Base-by-base conservation (phyloP, 768 basidiomycete genomes). In the Calocybe gangraenosa region DNA sequence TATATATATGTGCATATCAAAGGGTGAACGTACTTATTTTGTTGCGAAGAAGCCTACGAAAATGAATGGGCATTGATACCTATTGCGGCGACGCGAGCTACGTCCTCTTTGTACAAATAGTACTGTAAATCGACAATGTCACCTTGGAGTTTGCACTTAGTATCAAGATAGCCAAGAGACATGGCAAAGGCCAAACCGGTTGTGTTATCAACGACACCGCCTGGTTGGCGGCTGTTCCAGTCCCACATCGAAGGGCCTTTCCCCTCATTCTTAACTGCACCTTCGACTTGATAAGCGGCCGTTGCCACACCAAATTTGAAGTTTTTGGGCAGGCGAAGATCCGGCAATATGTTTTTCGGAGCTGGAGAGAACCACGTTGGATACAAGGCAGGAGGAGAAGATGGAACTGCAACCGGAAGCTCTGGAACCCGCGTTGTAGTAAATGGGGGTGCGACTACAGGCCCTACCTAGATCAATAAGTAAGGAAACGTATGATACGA, bases 281-380 rank as follows among this genome's bases (percentile, higher is more conserved):
- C 76, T 62, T 77, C 75, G 20, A 76, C 74, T 50, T 77, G 75
- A 51, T 74, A 76, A 7, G 76, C 70, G 18, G 75, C 74, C 0
- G 75, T 76, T 3, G 74, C 74, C 9, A 75, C 75, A 20, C 76
- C 76, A 49, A 76, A 76, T 35, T 70, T 62, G 59, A 78, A 77
- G 1, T 65, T 71, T 17, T 66, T 56, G 0, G 76, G 76, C 14
- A 76, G 62, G 42, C 67, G 72, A 42, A 74, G 59, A 20, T 67
- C 57, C 2, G 73, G 68, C 22, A 76, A 58, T 22, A 76, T 64
- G 42, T 70, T 60, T 37, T 68, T 65, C 2, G 76, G 75, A 3
- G 58, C 51, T 7, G 71, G 70, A 3, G 73, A 59, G 48, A 67
- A 76, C 67, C 72, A 76, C 1, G 66, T 56, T 0, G 73, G 74